Percentiles rank a stretch among this genome's conserved stretches.
Evolutionary conservation across 129 eudicot genomes (phyloP).

Genomic region (Flaveria bidentis): DNA sequence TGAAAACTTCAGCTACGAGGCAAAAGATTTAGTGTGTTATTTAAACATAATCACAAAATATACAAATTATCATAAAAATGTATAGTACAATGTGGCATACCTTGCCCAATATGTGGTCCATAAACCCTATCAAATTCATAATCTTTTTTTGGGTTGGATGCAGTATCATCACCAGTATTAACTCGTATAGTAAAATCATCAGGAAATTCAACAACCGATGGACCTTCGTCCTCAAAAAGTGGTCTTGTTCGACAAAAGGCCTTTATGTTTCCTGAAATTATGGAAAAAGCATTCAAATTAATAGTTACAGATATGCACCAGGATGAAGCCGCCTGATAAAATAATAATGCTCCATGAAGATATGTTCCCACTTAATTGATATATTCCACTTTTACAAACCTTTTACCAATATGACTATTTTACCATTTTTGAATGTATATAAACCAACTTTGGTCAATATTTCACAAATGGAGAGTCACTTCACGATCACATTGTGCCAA

Average conservation of each 20-base stretch:
- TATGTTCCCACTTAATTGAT: constrained; percentile 1
- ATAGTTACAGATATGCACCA: neutral
- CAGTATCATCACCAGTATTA: constrained; percentile 71
- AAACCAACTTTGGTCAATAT: constrained; percentile 11
- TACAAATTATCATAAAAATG: constrained; percentile 23
- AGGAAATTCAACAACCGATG: constrained; percentile 81
- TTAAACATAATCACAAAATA: constrained; percentile 17
- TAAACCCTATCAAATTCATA: constrained; percentile 96
- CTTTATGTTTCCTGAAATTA: constrained; percentile 79
- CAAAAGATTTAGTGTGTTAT: constrained; percentile 20
- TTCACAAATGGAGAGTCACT: constrained; percentile 14
- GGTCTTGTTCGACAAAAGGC: constrained; percentile 95
- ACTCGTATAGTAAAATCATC: constrained; percentile 81
- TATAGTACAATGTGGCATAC: constrained; percentile 38
- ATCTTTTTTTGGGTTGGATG: constrained; percentile 88
- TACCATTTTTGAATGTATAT: neutral
- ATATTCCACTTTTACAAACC: neutral
- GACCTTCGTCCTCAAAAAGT: constrained; percentile 96
- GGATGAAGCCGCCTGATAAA: constrained; percentile 14
- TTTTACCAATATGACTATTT: constrained; percentile 4
- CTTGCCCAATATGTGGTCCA: constrained; percentile 99
- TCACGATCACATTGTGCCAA: neutral
- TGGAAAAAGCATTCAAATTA: constrained; percentile 2
- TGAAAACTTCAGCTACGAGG: constrained; percentile 85
- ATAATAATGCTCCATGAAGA: neutral